These are phyloP conservation scores for Solanum paucissectum DNA, from an alignment of 257 asterid species.

Conservation along the genomic window DNA sequence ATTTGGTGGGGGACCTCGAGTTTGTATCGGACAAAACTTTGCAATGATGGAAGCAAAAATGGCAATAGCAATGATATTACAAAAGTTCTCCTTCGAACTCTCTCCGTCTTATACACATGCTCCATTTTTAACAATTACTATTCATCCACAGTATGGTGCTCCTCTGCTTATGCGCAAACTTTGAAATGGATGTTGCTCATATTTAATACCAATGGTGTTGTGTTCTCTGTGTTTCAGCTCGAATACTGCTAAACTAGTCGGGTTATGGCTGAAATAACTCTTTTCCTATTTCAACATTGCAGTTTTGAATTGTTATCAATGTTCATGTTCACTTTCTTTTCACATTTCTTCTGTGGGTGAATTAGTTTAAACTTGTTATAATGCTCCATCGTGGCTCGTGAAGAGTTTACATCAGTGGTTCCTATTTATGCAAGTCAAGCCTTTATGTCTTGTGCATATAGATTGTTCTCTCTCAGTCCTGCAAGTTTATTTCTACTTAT, in stretches of 20 bases:
- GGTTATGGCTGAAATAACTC: no score
- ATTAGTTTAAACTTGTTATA: background rate
- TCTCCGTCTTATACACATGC: constrained; percentile 27
- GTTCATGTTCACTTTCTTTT: background rate
- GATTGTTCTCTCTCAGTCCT: no score
- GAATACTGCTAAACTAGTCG: background rate
- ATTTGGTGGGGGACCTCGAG: constrained; percentile 27
- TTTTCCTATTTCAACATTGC: background rate
- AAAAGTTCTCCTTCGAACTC: constrained; percentile 15
- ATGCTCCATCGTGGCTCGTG: background rate
- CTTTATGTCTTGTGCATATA: no score
- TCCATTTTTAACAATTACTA: constrained; percentile 5
- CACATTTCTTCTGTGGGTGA: background rate
- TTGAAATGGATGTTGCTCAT: background rate
- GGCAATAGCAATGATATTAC: constrained; percentile 25
- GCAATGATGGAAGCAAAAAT: constrained; percentile 23
- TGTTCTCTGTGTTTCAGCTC: background rate
- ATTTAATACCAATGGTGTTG: background rate
- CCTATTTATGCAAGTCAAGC: background rate
- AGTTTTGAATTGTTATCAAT: background rate
- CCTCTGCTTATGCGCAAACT: constrained; percentile 14
- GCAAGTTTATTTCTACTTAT: no score
- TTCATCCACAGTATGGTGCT: constrained; percentile 31
- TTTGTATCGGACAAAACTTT: constrained; percentile 27
- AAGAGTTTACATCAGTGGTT: background rate